Evolutionary conservation across 2,329 filamentous ascomycete genomes (phyloP), one percentile per base, ranked within the genome.

Genomic region (Zasmidium angulare): DNA sequence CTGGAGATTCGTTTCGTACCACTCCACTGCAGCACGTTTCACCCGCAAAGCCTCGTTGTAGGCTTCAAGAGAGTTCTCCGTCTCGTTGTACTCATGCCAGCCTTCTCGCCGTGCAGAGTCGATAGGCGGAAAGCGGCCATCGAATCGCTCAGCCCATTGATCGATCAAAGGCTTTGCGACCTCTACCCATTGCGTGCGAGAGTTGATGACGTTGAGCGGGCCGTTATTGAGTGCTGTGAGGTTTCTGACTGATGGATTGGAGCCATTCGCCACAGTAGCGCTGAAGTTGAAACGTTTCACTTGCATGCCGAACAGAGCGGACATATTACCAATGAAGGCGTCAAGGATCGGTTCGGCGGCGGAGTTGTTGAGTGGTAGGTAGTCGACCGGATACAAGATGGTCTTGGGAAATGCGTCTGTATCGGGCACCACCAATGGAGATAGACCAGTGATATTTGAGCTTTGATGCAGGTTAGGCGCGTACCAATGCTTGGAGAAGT

Each of bases 321-420:
- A 71, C 57, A 77, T 61, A 46, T 75, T 73, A 14, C 48, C 60
- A 46, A 78, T 72, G 62, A 78, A 77, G 0, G 58, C 59, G 60
- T 77, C 72, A 0, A 78, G 68, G 9, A 78, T 69, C 1, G 69
- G 66, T 40, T 77, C 74, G 0, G 76, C 75, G 1, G 75, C 74
- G 0, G 75, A 72, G 57, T 77, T 78, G 58, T 67, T 73, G 2
- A 78, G 66, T 0, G 77, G 76, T 0, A 78, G 68, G 54, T 78
- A 78, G 50, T 79, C 77, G 2, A 67, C 69, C 1, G 75, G 74
- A 56, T 78, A 78, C 1, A 77, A 59, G 22, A 78, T 70, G 0
- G 72, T 71, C 59, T 76, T 76, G 4, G 76, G 76, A 51, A 74
- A 77, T 0, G 58, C 65, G 4, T 67, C 60, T 11, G 67, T 72